phyloP scores from a whole-genome alignment of 192 early-diverging fungal species.

The Backusella liffmaniae region DNA sequence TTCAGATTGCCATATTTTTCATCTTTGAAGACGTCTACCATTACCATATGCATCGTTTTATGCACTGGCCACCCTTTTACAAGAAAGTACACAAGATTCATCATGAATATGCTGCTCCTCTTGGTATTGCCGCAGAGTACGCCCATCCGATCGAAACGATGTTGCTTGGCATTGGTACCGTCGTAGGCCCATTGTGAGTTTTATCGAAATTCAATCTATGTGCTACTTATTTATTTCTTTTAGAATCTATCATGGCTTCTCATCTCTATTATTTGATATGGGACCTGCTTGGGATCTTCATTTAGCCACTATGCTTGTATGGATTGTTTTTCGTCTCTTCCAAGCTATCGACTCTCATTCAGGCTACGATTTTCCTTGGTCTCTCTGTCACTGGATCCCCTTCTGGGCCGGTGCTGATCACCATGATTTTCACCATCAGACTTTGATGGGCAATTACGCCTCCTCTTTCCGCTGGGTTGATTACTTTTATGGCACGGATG shows the following conservation, averaged over 20 bases:
- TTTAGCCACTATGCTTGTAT: constrained; percentile 77
- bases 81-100: constrained; percentile 92
- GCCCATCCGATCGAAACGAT: constrained; percentile 88
- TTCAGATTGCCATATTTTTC: constrained; percentile 73
- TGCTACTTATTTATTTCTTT: no score
- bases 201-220: no score
- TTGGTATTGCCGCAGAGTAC: constrained; percentile 84
- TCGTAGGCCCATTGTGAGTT: constrained; percentile 63
- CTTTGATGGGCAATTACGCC: constrained; percentile 68
- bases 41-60: constrained; percentile 85
- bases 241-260: constrained; percentile 31
- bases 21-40: constrained; percentile 87
- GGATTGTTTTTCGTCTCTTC: constrained; percentile 80
- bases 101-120: constrained; percentile 88
- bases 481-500: constrained; percentile 81
- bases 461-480: constrained; percentile 91
- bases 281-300: constrained; percentile 66
- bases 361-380: constrained; percentile 97
- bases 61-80: constrained; percentile 89
- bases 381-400: constrained; percentile 77
- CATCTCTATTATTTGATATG: neutral
- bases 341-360: constrained; percentile 92
- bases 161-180: constrained; percentile 85
- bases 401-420: constrained; percentile 92
- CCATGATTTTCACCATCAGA: constrained; percentile 92